phyloP scores from a whole-genome alignment of 106 monocot species.

The Platanthera guangdongensis region DNA sequence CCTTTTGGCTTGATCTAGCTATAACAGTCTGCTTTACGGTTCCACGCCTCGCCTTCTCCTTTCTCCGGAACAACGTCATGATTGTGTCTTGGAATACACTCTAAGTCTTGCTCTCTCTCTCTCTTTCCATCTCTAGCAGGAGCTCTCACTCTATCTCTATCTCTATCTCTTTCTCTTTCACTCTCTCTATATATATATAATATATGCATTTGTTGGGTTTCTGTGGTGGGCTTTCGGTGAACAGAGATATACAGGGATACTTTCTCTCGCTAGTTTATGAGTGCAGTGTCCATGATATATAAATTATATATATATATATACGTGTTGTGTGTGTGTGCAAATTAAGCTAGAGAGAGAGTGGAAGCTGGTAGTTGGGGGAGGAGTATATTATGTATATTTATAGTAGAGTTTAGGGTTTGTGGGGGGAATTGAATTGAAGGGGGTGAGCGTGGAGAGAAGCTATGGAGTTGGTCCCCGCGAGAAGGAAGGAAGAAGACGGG shows the following conservation, averaged over 20 bases:
- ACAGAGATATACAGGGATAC: background rate
- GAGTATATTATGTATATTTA: background rate
- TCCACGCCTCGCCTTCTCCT: conserved; percentile 5
- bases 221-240: background rate
- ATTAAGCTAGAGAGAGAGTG: background rate
- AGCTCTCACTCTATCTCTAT: background rate
- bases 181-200: background rate
- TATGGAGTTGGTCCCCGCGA: conserved; percentile 4
- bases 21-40: background rate
- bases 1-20: background rate
- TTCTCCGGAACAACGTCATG: conserved; percentile 9
- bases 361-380: background rate
- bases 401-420: background rate
- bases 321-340: too few relatives aligned
- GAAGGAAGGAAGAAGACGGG: too few relatives aligned
- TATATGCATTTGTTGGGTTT: background rate
- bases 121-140: background rate
- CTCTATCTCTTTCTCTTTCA: background rate
- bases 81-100: conserved; percentile 9
- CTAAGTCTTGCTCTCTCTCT: background rate
- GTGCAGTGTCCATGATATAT: background rate
- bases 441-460: background rate
- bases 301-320: background rate
- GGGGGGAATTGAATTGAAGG: background rate
- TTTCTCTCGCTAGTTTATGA: background rate